phyloP scores from a whole-genome alignment of 371 early-diverging fungal genomes.

The Zopfochytrium polystomum region DNA sequence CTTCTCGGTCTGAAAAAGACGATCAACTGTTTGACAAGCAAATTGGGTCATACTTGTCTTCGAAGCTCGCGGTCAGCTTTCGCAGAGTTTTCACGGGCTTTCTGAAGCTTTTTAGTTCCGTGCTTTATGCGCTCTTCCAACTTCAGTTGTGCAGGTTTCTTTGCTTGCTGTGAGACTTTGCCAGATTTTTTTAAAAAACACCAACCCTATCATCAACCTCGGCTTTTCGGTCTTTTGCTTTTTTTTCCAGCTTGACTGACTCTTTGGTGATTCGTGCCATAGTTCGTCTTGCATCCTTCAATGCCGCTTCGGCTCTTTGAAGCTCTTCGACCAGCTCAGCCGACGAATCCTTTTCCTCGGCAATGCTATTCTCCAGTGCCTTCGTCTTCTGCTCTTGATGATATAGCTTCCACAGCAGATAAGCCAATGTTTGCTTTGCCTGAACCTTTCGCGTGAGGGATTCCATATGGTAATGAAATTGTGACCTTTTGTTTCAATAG shows the following conservation, averaged over 20 bases:
- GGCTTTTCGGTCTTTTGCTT: conserved; percentile 62
- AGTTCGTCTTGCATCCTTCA: conserved; percentile 64
- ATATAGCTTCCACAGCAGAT: conserved; percentile 85
- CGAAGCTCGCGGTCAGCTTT: conserved; percentile 37
- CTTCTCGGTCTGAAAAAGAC: conserved; percentile 14
- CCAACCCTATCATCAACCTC: conserved; percentile 60
- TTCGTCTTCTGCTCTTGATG: conserved; percentile 54
- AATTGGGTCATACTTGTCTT: too few species aligned
- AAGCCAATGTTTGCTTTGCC: conserved; percentile 58
- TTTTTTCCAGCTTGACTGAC: conserved; percentile 62
- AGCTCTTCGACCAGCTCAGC: conserved; percentile 34
- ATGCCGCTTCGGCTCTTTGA: conserved; percentile 24
- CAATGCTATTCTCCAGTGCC: conserved; percentile 37
- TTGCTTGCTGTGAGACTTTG: not conserved
- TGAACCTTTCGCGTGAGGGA: not conserved
- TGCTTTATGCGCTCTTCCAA: conserved; percentile 72
- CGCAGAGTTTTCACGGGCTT: conserved; percentile 59
- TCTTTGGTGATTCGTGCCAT: conserved; percentile 76
- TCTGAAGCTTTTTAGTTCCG: conserved; percentile 64
- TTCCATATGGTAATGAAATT: too few species aligned
- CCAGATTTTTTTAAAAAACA: conserved; percentile 2
- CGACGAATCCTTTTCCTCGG: conserved; percentile 45
- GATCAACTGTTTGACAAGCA: too few species aligned
- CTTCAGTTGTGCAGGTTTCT: conserved; percentile 50
- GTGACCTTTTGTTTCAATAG: conserved; percentile 61